These are phyloP conservation scores for Malassezia restricta DNA, from an alignment of 1,284 basidiomycete species.

Conservation along the genomic window DNA sequence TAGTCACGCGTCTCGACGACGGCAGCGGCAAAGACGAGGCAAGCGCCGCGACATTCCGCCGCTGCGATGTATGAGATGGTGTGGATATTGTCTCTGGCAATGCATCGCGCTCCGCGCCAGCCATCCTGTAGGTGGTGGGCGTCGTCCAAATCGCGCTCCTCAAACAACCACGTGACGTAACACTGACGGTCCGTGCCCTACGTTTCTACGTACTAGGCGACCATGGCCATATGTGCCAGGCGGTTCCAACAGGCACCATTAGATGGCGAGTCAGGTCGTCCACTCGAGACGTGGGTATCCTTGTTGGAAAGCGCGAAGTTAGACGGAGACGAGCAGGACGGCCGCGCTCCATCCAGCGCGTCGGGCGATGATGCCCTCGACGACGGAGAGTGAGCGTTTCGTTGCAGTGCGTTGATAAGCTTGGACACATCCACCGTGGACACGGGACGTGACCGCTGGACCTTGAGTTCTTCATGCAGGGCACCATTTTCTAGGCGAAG, in stretches of 20 bases:
- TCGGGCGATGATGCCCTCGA: background rate
- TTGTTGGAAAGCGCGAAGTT: no score
- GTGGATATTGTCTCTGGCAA: background rate
- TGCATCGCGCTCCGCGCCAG: background rate
- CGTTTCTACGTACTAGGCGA: no score
- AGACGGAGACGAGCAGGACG: no score
- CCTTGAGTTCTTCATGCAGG: slow-evolving; percentile 50
- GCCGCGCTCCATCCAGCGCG: background rate
- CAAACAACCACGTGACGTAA: no score
- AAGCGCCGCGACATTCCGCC: slow-evolving; percentile 1
- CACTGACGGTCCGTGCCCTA: no score
- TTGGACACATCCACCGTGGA: slow-evolving; percentile 30
- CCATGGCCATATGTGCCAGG: no score
- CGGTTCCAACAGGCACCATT: no score
- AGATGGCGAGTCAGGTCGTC: no score
- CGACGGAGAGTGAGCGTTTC: background rate
- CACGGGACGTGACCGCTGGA: slow-evolving; percentile 56
- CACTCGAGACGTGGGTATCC: no score
- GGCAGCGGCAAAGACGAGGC: slow-evolving; percentile 10
- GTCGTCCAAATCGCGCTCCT: no score
- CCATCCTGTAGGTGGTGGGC: no score
- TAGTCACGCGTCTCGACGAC: background rate
- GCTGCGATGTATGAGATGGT: background rate
- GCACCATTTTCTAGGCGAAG: slow-evolving; percentile 71
- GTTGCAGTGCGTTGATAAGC: slow-evolving; percentile 60